Evolutionary conservation across 768 basidiomycete genomes (phyloP), one percentile per base, ranked within the genome.

Genomic region (Calocera cornea): DNA sequence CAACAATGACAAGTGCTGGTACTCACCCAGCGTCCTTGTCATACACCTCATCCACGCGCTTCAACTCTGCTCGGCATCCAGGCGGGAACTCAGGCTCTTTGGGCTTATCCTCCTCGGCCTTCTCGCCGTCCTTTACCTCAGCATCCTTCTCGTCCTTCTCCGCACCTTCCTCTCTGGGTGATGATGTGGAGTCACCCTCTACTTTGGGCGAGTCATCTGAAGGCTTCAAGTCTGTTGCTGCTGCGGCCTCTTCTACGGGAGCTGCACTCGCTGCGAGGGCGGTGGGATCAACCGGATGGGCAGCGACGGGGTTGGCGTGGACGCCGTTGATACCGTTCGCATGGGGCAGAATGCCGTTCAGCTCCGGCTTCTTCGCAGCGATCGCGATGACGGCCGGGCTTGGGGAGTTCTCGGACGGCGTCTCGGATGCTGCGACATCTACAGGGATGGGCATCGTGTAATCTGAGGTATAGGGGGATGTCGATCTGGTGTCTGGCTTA

Each of bases 41-140:
- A 64, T 64, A 67, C 22, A 67, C 34, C 54, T 67, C 54, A 34
- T 67, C 66, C 22, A 67, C 66, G 22, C 60, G 50, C 60, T 64
- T 64, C 19, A 34, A 40, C 34, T 38, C 66, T 27, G 60, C 24
- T 64, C 33, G 16, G 60, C 44, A 47, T 47, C 44, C 44, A 7
- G 44, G 44, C 19, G 44, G 19, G 44, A 47, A 47, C 41, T 34
- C 49, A 41, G 38, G 64, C 64, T 31, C 65, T 54, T 63, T 60
- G 41, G 29, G 64, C 65, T 60, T 65, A 41, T 66, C 65, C 65
- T 69, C 69, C 24, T 63, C 70, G 33, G 41, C 64, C 22, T 63
- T 64, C 50, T 54, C 60, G 7, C 69, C 70, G 27, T 69, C 69
- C 7, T 70, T 63, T 0, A 50, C 66, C n/a, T 66, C 66, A 16